Evolutionary conservation across 495 filamentous ascomycete genomes (phyloP).

Genomic region (Massariosphaeria phaeospora): DNA sequence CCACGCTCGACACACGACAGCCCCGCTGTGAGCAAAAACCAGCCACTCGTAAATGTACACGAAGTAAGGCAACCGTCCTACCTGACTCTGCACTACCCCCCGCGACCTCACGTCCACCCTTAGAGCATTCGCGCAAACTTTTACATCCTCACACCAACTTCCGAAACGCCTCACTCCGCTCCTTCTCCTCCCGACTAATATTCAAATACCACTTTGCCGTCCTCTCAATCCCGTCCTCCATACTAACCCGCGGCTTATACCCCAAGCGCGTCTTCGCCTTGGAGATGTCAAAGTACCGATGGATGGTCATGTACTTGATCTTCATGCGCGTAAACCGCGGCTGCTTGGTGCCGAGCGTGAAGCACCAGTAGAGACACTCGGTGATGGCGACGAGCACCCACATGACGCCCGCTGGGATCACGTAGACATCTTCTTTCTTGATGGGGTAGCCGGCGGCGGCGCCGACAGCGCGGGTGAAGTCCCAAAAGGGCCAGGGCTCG

Average conservation of each 20-base stretch:
- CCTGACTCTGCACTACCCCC: no score
- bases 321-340: background rate
- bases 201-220: background rate
- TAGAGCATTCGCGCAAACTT: no score
- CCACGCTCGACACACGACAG: no score
- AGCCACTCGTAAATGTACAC: no score
- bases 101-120: no score
- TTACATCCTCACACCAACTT: no score
- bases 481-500: slow-evolving; percentile 1
- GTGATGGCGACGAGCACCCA: background rate
- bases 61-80: no score
- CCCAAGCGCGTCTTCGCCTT: slow-evolving; percentile 5
- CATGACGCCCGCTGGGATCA: background rate
- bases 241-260: slow-evolving; percentile 2
- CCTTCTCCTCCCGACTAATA: no score
- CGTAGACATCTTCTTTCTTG: background rate
- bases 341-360: background rate
- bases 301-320: slow-evolving; percentile 4
- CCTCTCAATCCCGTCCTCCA: slow-evolving; percentile 6
- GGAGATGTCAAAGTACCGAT: background rate
- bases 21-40: no score
- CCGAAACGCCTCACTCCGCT: background rate
- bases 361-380: background rate
- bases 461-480: slow-evolving; percentile 1
- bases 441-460: slow-evolving; percentile 3